Base-by-base conservation (phyloP, 768 basidiomycete genomes). In the Chiua virens region DNA sequence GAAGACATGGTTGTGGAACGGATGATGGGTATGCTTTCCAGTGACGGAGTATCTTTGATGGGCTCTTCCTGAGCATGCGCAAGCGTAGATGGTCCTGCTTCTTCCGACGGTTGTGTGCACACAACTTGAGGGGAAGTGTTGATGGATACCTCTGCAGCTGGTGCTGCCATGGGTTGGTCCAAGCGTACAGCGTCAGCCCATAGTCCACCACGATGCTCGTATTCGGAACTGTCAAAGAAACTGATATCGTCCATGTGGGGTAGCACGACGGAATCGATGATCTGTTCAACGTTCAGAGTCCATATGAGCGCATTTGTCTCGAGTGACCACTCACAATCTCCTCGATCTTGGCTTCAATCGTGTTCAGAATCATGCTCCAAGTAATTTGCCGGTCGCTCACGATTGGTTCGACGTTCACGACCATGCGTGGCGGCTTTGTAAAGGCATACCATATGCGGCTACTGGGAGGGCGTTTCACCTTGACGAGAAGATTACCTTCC, bases 241-340 rank as follows among this genome's bases (percentile, higher is more conserved):
- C 94, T 79, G 52, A 98, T 89, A 62, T 99, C 97, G 67, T 99
- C 97, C 93, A 98, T 97, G 71, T 97, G 92, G 6, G 97, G 97
- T 66, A 95, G 73, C 18, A 99, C 97, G 18, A 98, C 81, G 0
- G 94, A 94, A 59, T 99, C 96, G 59, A 83, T 80, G 50, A 98
- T 90, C 95, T 98, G 61, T 17, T 25, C n/a, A 47, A 52, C 35
- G 38, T 36, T 97, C 89, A 86, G 80, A 47, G 92, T 86, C 90
- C 92, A 64, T 13, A 30, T 13, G n/a, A 7, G 25, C n/a, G 9
- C 15, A 37, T 17, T 11, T 4, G 54, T 15, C 22, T 40, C 28
- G 11, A 30, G 23, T 7, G 8, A 40, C 13, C 75, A 77, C 80
- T 67, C 64, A 94, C 93, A 54, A 92, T 86, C 65, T 95, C 90